phyloP scores from a whole-genome alignment of 257 asterid genomes.

The Solanum clarkiae region DNA sequence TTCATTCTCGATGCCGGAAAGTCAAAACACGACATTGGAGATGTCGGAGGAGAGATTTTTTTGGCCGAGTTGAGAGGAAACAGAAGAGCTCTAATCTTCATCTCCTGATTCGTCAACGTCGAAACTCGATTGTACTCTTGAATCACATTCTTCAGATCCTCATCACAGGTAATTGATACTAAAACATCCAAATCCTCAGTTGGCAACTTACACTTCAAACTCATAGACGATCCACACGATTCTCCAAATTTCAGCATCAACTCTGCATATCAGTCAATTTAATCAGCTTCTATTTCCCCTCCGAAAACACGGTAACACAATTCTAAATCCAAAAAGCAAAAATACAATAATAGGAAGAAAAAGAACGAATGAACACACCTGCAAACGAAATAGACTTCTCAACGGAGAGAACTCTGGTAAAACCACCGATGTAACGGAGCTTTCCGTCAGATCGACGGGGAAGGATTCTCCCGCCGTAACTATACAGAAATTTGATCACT shows the following conservation, averaged over 20 bases:
- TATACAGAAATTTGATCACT: constrained; percentile 62
- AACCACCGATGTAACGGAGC: constrained; percentile 78
- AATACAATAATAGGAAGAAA: not conserved
- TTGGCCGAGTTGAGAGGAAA: constrained; percentile 32
- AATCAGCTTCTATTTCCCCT: not conserved
- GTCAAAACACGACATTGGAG: constrained; percentile 59
- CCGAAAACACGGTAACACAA: not conserved
- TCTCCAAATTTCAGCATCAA: constrained; percentile 72
- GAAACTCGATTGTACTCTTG: constrained; percentile 56
- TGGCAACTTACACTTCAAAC: constrained; percentile 68
- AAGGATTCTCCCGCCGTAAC: constrained; percentile 62
- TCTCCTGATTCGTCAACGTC: constrained; percentile 17
- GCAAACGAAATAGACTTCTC: constrained; percentile 18
- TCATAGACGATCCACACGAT: constrained; percentile 55
- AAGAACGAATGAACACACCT: not conserved
- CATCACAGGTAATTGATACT: constrained; percentile 57
- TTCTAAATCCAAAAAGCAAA: not conserved
- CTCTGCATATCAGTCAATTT: constrained; percentile 18
- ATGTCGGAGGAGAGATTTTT: constrained; percentile 51
- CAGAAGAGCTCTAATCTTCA: constrained; percentile 65
- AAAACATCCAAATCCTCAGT: constrained; percentile 70
- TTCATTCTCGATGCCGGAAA: constrained; percentile 19
- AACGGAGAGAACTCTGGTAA: constrained; percentile 71
- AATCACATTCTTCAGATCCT: constrained; percentile 48
- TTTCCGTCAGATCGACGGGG: constrained; percentile 61